These are phyloP conservation scores for Globisporangium carolinianum DNA, from an alignment of 352 stramenopile genomes.

Conservation along the genomic window DNA sequence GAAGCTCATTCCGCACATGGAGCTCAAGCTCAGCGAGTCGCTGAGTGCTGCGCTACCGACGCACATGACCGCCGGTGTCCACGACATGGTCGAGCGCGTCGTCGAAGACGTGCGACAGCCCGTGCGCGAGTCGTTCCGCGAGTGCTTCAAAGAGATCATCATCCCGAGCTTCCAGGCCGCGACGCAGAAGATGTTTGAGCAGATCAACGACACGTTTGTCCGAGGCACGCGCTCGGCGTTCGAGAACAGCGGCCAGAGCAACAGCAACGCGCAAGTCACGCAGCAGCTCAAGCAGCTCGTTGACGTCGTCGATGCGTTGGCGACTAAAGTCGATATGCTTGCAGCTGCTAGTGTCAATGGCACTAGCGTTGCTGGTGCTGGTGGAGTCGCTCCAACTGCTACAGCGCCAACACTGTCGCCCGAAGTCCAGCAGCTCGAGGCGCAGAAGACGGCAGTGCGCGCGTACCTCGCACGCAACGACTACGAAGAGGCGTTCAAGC, in stretches of 20 bases:
- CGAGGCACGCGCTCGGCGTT: constrained; percentile 61
- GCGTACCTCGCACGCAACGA: constrained; percentile 43
- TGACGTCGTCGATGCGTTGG: constrained; percentile 45
- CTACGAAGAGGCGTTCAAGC: constrained; percentile 80
- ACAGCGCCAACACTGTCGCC: constrained; percentile 17
- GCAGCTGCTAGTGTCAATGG: constrained; percentile 16
- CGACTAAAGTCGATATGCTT: constrained; percentile 59
- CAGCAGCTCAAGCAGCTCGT: constrained; percentile 62
- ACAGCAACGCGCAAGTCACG: constrained; percentile 49
- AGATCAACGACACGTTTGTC: constrained; percentile 81
- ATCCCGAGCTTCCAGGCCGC: constrained; percentile 83
- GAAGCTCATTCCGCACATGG: constrained; percentile 65
- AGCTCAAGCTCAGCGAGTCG: constrained; percentile 62
- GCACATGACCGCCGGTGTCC: constrained; percentile 52
- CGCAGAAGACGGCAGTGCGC: constrained; percentile 46
- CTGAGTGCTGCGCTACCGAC: constrained; percentile 46
- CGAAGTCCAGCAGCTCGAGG: constrained; percentile 51
- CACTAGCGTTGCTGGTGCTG: not conserved
- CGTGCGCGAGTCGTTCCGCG: constrained; percentile 77
- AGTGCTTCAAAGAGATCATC: constrained; percentile 83
- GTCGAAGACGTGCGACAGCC: constrained; percentile 76
- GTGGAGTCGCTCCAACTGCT: too few relatives aligned
- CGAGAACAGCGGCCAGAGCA: constrained; percentile 45
- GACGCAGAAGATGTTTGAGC: constrained; percentile 87
- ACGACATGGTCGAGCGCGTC: constrained; percentile 67